Evolutionary conservation across 805 yeast species (phyloP).

Genomic region (Suhomyces prunicola): DNA sequence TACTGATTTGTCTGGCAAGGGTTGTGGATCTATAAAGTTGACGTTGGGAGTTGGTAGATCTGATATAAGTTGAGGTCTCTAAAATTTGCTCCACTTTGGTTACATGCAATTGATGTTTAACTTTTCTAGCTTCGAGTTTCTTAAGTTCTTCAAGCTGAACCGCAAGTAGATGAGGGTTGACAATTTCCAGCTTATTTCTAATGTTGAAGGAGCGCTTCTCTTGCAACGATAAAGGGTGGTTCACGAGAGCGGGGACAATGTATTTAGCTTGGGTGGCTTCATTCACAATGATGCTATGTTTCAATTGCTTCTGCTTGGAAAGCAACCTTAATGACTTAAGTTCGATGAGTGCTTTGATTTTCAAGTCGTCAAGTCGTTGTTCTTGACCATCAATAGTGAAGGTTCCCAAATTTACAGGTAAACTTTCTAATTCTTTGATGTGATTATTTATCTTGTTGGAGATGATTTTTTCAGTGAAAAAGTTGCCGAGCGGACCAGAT

Average conservation of each 20-base stretch:
- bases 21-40: constrained; percentile 22
- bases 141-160: constrained; percentile 74
- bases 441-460: constrained; percentile 54
- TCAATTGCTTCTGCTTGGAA: constrained; percentile 66
- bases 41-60: constrained; percentile 18
- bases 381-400: constrained; percentile 33
- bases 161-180: constrained; percentile 72
- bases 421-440: constrained; percentile 55
- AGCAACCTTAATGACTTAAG: constrained; percentile 63
- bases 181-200: constrained; percentile 65
- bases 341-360: constrained; percentile 66
- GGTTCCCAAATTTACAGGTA: constrained; percentile 72
- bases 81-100: constrained; percentile 20
- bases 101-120: constrained; percentile 23
- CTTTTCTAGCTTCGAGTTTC: constrained; percentile 44
- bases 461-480: constrained; percentile 51
- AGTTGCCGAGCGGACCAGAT: constrained; percentile 47
- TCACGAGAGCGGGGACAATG: constrained; percentile 47
- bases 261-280: constrained; percentile 57
- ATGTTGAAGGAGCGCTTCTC: constrained; percentile 69
- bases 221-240: constrained; percentile 55
- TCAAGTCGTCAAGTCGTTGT: constrained; percentile 47
- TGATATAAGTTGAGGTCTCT: constrained; percentile 23
- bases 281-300: constrained; percentile 55
- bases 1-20: constrained; percentile 36